Percentiles rank a stretch among this genome's conserved stretches.
Evolutionary conservation across 257 asterid species (phyloP).

Genomic region (Eucommia ulmoides): DNA sequence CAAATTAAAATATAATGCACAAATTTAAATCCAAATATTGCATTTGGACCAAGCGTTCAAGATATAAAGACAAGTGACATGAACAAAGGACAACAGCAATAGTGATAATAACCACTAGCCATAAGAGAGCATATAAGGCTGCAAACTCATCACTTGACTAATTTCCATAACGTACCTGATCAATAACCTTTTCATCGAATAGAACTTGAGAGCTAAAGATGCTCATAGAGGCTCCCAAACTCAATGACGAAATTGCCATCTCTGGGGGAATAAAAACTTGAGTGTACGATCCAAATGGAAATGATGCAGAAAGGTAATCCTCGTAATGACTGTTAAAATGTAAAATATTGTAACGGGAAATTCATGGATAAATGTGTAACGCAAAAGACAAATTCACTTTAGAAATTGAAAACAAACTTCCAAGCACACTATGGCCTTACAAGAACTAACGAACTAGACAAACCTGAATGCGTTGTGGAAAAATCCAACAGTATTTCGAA

Average conservation of each 20-base stretch:
- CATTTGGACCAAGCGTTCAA: too few relatives aligned
- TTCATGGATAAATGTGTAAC: too few relatives aligned
- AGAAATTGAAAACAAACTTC: too few relatives aligned
- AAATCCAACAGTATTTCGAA: constrained; percentile 68
- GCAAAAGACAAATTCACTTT: too few relatives aligned
- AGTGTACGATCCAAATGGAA: constrained; percentile 91
- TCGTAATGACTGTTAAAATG: constrained; percentile 67
- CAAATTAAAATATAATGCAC: too few relatives aligned
- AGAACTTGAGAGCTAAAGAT: constrained; percentile 86
- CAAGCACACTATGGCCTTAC: too few relatives aligned
- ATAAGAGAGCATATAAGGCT: too few relatives aligned
- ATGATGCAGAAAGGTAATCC: constrained; percentile 74
- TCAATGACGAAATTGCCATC: constrained; percentile 75
- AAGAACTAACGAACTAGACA: neutral
- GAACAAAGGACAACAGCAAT: too few relatives aligned
- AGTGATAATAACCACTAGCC: too few relatives aligned
- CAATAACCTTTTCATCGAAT: constrained; percentile 83
- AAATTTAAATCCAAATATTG: too few relatives aligned
- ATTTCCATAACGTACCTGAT: constrained; percentile 82
- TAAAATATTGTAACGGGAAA: constrained; percentile 4
- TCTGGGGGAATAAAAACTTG: constrained; percentile 88
- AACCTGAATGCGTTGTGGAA: constrained; percentile 88
- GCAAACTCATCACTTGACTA: too few relatives aligned
- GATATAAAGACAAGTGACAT: too few relatives aligned
- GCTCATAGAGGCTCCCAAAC: constrained; percentile 77